Evolutionary conservation across 805 yeast species (phyloP), one percentile per base, ranked within the genome.

Genomic region (Saccharomycopsis malanga): DNA sequence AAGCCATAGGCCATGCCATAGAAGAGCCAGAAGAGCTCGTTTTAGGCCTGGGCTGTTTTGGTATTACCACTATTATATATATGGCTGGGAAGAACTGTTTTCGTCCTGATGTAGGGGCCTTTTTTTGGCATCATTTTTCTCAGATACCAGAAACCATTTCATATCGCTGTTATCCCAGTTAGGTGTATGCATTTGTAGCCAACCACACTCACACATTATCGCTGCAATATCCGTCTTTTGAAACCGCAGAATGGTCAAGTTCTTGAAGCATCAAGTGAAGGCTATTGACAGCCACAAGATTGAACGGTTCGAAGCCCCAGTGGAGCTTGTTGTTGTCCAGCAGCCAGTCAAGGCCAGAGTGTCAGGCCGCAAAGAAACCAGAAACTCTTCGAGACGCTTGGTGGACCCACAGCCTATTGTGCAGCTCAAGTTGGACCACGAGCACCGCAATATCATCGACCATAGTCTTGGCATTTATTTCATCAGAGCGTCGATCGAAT

Each of bases 381-480:
- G 52, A 21, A 47, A 47, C 38, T 36, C 42, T 21, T 40, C 49
- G 15, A 53, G 55, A 45, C 24, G 55, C 39, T 36, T 53, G 21
- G 55, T 53, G 20, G 55, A 53, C 38, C 55, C 55, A 4, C 55
- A 51, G 24, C 55, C 55, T 15, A 52, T 53, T 7, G 46, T 53
- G 17, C 49, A 53, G 27, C 48, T 53, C 32, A 39, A 46, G 22
- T 32, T 53, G 4, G 23, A 39, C 15, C 18, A 45, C 22, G 37
- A 20, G 10, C 14, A 20, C 24, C 20, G 35, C 30, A 51, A 51
- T 34, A 29, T 45, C 6, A 42, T 51, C 14, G 54, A 51, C 24
- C 52, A 51, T 29, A 32, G 43, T 22, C 39, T 51, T 35, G n/a
- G 50, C 15, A 48, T 48, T 32, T 51, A 48, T 32, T 51, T 51